Evolutionary conservation across 495 filamentous ascomycete genomes (phyloP), one percentile per base, ranked within the genome.

Genomic region (Letharia lupina): DNA sequence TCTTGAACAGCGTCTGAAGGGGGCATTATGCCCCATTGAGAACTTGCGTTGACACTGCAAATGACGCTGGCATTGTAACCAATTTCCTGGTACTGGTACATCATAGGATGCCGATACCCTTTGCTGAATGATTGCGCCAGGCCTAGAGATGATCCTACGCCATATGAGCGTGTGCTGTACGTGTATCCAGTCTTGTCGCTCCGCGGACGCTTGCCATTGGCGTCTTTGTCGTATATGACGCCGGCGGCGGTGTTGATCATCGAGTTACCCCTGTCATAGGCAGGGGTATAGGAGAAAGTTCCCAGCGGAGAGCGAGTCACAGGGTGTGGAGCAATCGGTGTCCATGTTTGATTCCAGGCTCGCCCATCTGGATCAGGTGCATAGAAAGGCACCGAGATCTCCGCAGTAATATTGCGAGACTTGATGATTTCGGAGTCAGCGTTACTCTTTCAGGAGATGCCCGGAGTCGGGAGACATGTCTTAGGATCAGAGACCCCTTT

Each of bases 181-280:
- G 61, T 50, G 20, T 45, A 62, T 13, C 41, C 61, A 50, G 44
- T 50, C 61, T 63, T 63, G 61, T 63, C 61, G 50, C 61, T 63
- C 39, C 44, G 44, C 50, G 61, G 61, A 63, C 61, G 62, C 13
- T 12, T 63, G 39, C 62, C 62, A 39, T 39, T 4, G n/a, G 20
- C n/a, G n/a, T 63, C 62, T 54, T 56, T 63, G 40, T 63, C 33
- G 12, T 23, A 41, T 28, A 63, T 56, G 23, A 63, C 62, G 4
- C 62, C 62, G 23, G 62, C 62, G 8, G 62, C 48, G 48, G 62
- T 63, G 13, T 42, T 63, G 7, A 63, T 63, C 62, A 63, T 63
- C 4, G 47, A 54, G 1, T 40, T 52, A 28, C 48, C 62, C 31
- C 62, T 37, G 37, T 63, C 62, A 31, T 63, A 54, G 0, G 47